These are phyloP conservation scores for Ustilago sp. DNA, from an alignment of 1,284 basidiomycete species.

Conservation along the genomic window DNA sequence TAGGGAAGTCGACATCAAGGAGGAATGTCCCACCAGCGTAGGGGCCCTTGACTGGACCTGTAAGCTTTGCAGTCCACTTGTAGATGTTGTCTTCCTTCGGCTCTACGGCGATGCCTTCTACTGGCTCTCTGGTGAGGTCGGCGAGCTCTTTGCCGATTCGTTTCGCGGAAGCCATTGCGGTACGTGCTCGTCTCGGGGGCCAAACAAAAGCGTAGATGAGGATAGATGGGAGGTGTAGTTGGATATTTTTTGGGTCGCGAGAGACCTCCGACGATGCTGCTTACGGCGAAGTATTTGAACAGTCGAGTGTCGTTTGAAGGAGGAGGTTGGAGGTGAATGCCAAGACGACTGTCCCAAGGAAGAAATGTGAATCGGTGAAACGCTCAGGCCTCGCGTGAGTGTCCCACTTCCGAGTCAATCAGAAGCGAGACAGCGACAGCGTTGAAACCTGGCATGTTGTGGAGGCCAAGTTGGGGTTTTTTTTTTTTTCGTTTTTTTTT, in stretches of 20 bases:
- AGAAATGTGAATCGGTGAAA: not conserved
- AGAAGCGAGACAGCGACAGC: too few relatives aligned
- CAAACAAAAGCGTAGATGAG: slow-evolving; percentile 7
- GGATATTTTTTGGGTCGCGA: not conserved
- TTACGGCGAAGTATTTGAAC: too few relatives aligned
- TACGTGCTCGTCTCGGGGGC: not conserved
- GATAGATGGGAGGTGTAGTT: not conserved
- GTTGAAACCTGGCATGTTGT: slow-evolving; percentile 6
- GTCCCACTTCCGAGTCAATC: slow-evolving; percentile 12
- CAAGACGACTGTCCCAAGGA: not conserved
- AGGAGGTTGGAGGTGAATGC: not conserved
- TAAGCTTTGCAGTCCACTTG: slow-evolving; percentile 59
- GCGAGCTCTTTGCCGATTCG: slow-evolving; percentile 57
- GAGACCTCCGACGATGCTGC: too few relatives aligned
- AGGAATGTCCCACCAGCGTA: slow-evolving; percentile 66
- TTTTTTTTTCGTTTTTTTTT: too few relatives aligned
- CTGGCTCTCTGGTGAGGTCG: slow-evolving; percentile 56
- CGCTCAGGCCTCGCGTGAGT: slow-evolving; percentile 5
- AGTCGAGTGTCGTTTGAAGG: not conserved
- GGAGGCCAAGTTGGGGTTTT: not conserved
- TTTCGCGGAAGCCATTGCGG: slow-evolving; percentile 45
- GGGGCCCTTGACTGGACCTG: slow-evolving; percentile 52
- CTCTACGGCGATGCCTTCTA: slow-evolving; percentile 56
- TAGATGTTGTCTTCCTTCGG: slow-evolving; percentile 62
- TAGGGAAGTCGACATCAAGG: slow-evolving; percentile 67